Conservation (phyloP, 1,284 basidiomycete genomes). For the Ceratobasidium sp. region DNA sequence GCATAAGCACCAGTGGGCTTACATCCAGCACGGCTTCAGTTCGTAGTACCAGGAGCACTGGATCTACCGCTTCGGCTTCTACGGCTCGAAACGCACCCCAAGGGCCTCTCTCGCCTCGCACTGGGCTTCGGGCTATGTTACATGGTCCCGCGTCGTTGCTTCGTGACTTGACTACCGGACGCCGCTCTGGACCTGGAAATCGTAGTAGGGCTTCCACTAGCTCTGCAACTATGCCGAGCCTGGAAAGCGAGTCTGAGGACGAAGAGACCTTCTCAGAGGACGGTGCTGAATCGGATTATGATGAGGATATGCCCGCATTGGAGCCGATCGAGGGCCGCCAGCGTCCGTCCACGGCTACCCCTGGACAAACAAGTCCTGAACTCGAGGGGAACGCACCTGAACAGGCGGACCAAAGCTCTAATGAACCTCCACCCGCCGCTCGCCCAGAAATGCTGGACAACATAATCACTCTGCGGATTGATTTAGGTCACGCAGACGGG, state of each 20-base stretch:
- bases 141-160: slow-evolving; percentile 8
- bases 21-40: slow-evolving; percentile 1
- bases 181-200: not conserved
- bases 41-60: slow-evolving; percentile 8
- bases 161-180: slow-evolving; percentile 19
- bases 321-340: slow-evolving; percentile 22
- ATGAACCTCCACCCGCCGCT: no score
- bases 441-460: slow-evolving; percentile 26
- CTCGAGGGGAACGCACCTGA: not conserved
- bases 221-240: slow-evolving; percentile 19
- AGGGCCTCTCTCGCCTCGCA: slow-evolving; percentile 3
- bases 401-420: not conserved
- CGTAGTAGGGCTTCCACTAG: not conserved
- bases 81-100: slow-evolving; percentile 1
- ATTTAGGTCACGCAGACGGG: slow-evolving; percentile 38
- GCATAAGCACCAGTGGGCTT: slow-evolving; percentile 1
- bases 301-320: slow-evolving; percentile 35
- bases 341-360: not conserved
- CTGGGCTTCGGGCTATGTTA: slow-evolving; percentile 18
- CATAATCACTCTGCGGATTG: slow-evolving; percentile 40
- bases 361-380: not conserved
- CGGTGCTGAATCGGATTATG: not conserved
- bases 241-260: slow-evolving; percentile 27
- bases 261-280: slow-evolving; percentile 14
- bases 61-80: slow-evolving; percentile 4